These are phyloP conservation scores for Lodderomyces oxycetoniae DNA, from an alignment of 1,139 yeast species.

Conservation along the genomic window DNA sequence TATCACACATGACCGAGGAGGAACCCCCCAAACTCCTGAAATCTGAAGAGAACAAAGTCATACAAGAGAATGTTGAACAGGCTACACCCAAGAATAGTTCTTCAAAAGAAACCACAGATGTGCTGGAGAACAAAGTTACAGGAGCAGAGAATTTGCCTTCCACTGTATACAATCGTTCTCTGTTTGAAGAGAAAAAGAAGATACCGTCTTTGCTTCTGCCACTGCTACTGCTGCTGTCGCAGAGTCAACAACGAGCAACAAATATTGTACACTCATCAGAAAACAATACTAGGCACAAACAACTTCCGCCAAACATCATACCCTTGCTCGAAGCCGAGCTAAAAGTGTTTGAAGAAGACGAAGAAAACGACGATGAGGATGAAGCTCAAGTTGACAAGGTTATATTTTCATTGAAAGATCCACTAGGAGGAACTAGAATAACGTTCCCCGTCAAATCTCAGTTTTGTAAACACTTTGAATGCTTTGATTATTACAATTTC, in stretches of 20 bases:
- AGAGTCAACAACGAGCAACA: background rate
- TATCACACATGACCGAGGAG: background rate
- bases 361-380: constrained; percentile 23
- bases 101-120: no score
- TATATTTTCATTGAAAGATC: constrained; percentile 29
- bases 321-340: constrained; percentile 22
- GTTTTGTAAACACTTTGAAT: constrained; percentile 40
- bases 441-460: constrained; percentile 38
- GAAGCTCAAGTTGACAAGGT: constrained; percentile 24
- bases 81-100: background rate
- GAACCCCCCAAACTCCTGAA: background rate
- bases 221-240: background rate
- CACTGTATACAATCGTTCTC: no score
- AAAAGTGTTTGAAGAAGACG: constrained; percentile 20
- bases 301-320: constrained; percentile 24
- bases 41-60: background rate
- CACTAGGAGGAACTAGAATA: constrained; percentile 35
- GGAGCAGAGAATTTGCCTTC: no score
- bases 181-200: no score
- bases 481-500: constrained; percentile 44
- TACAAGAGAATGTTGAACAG: background rate
- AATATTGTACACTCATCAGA: constrained; percentile 5
- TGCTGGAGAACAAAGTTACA: no score
- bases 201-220: no score
- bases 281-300: constrained; percentile 16